Percentiles rank a stretch among this genome's conserved stretches.
phyloP scores from a whole-genome alignment of 148 eudicot genomes.

The Amaranthus cruentus region DNA sequence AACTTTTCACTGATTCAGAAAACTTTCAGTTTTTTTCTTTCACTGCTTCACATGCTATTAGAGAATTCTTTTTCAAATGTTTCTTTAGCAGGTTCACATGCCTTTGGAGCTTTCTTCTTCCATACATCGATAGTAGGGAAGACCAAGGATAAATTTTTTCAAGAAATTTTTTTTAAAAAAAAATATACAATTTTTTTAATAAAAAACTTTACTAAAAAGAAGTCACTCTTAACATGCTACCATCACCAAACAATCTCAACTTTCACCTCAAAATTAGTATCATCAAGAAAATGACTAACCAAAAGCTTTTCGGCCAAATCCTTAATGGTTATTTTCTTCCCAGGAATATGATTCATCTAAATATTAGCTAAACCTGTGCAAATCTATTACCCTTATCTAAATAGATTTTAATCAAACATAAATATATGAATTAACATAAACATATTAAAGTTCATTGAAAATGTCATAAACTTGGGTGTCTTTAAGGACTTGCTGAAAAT shows the following conservation, averaged over 20 bases:
- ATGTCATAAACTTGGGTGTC: too few relatives aligned
- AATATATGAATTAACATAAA: too few relatives aligned
- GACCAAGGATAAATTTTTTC: neutral
- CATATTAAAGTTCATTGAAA: too few relatives aligned
- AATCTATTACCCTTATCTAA: too few relatives aligned
- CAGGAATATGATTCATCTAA: too few relatives aligned
- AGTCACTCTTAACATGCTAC: neutral
- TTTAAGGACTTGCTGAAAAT: too few relatives aligned
- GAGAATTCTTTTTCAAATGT: too few relatives aligned
- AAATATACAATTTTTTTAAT: too few relatives aligned
- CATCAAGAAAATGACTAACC: neutral
- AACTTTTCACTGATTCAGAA: neutral
- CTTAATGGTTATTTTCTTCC: neutral
- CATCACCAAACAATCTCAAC: neutral
- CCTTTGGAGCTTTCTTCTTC: neutral
- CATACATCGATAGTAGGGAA: neutral
- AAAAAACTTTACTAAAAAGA: neutral
- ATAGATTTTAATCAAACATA: too few relatives aligned
- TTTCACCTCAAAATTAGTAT: too few relatives aligned
- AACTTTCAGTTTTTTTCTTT: neutral
- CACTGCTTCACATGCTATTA: neutral
- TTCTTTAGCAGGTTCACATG: neutral
- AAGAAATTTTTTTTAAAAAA: neutral
- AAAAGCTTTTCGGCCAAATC: neutral
- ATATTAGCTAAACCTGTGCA: too few relatives aligned